These are phyloP conservation scores for Rhododendron williamsianum DNA, from an alignment of 148 eudicot genomes.

Conservation along the genomic window DNA sequence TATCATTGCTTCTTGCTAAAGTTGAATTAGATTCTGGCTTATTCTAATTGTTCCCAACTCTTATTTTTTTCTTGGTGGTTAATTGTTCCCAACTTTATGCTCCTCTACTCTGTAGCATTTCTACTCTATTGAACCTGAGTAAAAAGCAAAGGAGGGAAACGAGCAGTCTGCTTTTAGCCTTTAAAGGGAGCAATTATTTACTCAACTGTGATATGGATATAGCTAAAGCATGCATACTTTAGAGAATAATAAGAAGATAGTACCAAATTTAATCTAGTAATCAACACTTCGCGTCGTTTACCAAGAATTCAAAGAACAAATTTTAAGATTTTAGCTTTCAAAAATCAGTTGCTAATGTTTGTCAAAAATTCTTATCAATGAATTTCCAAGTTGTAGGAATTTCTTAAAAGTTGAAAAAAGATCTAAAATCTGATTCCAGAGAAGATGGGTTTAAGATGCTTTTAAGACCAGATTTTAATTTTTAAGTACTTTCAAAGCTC, in stretches of 20 bases:
- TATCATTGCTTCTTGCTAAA: too few relatives aligned
- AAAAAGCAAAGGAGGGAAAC: background rate
- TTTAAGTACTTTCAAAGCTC: background rate
- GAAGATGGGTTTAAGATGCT: background rate
- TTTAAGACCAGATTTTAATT: background rate
- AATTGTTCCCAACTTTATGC: background rate
- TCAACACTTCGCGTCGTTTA: background rate
- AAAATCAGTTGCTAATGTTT: background rate
- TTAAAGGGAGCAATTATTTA: background rate
- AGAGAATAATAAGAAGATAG: background rate
- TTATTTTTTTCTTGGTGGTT: too few relatives aligned
- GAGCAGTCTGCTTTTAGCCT: background rate
- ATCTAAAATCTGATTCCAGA: too few relatives aligned
- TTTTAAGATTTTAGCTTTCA: background rate
- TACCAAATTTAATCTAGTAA: background rate
- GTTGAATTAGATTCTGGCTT: background rate
- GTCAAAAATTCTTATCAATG: background rate
- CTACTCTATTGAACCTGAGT: background rate
- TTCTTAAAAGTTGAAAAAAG: background rate
- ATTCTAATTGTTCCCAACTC: background rate
- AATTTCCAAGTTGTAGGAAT: background rate
- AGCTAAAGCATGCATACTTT: background rate
- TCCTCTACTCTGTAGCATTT: background rate
- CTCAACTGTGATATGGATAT: background rate
- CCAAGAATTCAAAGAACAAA: background rate